Evolutionary conservation across 345 rosid genomes (phyloP).

Genomic region (Trapa incisa): DNA sequence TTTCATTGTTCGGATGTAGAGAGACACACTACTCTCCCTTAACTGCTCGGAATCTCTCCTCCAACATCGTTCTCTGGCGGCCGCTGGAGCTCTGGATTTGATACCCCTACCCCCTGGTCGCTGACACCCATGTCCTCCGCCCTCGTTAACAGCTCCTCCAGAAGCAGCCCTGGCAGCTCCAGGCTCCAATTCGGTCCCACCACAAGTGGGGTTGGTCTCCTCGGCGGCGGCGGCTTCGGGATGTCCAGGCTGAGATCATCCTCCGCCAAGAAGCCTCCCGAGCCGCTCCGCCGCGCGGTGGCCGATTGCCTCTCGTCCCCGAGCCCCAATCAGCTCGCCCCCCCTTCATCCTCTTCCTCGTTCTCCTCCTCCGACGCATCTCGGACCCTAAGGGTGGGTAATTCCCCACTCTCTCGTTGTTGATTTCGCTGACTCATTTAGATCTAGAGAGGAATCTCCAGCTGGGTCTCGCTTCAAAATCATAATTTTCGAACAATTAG

Average conservation of each 20-base stretch:
- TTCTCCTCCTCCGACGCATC: conserved; percentile 55
- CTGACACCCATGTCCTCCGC: conserved; percentile 31
- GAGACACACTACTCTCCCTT: conserved; percentile 1
- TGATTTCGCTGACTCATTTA: conserved; percentile 12
- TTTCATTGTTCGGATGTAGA: conserved; percentile 19
- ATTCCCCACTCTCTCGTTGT: conserved; percentile 4
- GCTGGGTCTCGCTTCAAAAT: not conserved
- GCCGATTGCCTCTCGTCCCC: conserved; percentile 70
- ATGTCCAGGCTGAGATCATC: conserved; percentile 82
- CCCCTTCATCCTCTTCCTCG: conserved; percentile 8
- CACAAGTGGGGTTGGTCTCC: conserved; percentile 16
- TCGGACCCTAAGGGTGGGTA: conserved; percentile 85
- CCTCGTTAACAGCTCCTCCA: conserved; percentile 33
- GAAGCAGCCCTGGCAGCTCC: conserved; percentile 60
- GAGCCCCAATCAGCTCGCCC: conserved; percentile 40
- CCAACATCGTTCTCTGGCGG: not conserved
- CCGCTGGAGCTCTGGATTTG: not conserved
- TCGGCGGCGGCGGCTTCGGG: conserved; percentile 16
- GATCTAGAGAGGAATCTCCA: conserved; percentile 19
- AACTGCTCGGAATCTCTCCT: conserved; percentile 1
- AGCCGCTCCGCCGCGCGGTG: conserved; percentile 86
- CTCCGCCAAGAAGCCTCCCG: conserved; percentile 72
- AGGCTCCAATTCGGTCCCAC: conserved; percentile 30
- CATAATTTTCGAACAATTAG: not conserved
- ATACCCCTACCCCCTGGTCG: not conserved